phyloP scores from a whole-genome alignment of 306 rosid species.

The Glycine tomentella region DNA sequence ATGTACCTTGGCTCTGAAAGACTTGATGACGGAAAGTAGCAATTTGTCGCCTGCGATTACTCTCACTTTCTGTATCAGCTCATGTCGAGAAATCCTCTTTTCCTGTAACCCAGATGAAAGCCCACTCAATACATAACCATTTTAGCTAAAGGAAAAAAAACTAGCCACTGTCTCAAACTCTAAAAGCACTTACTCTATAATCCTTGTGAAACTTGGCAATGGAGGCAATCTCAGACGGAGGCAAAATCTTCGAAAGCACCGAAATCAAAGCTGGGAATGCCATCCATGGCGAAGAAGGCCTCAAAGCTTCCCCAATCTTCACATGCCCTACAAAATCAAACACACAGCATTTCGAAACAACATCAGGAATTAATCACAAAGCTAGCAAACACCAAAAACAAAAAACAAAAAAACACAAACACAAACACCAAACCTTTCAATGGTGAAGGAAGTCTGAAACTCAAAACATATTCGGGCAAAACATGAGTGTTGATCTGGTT shows the following conservation, averaged over 20 bases:
- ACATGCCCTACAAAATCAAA: slow-evolving; percentile 52
- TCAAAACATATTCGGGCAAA: slow-evolving; percentile 73
- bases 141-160: slow-evolving; percentile 10
- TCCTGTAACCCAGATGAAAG: slow-evolving; percentile 57
- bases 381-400: background rate
- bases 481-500: slow-evolving; percentile 79
- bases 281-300: slow-evolving; percentile 91
- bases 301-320: slow-evolving; percentile 49
- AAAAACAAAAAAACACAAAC: no score
- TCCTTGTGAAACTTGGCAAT: slow-evolving; percentile 63
- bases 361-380: background rate
- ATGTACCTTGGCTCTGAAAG: slow-evolving; percentile 68
- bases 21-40: slow-evolving; percentile 63
- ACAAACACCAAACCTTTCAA: slow-evolving; percentile 50
- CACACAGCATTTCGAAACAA: slow-evolving; percentile 1
- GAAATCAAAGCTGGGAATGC: slow-evolving; percentile 70
- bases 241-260: slow-evolving; percentile 67
- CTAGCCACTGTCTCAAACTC: background rate
- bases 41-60: slow-evolving; percentile 75
- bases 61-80: slow-evolving; percentile 68
- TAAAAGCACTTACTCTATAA: slow-evolving; percentile 58
- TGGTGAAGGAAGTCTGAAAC: slow-evolving; percentile 61
- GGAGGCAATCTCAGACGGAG: slow-evolving; percentile 51
- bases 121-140: background rate
- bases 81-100: slow-evolving; percentile 62